Evolutionary conservation across 371 early-diverging fungal genomes (phyloP).

Genomic region (Lichtheimia hyalospora): DNA sequence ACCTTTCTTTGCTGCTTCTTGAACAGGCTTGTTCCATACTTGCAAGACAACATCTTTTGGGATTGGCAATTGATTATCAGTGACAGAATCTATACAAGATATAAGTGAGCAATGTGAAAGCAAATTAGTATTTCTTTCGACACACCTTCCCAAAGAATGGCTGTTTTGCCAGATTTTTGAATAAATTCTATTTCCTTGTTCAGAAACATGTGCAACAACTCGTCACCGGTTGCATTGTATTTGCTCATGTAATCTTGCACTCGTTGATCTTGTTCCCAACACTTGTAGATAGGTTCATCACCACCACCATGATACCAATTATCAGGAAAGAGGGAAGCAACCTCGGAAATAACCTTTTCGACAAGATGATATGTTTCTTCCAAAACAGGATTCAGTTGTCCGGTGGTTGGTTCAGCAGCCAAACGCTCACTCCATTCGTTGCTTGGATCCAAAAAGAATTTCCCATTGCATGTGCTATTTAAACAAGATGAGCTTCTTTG

Average conservation of each 20-base stretch:
- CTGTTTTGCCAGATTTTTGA: constrained; percentile 36
- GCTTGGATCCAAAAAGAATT: constrained; percentile 30
- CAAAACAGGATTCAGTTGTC: constrained; percentile 68
- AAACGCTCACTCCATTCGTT: constrained; percentile 50
- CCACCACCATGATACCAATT: constrained; percentile 64
- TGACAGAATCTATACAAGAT: constrained; percentile 34
- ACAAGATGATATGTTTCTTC: constrained; percentile 56
- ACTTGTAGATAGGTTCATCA: constrained; percentile 72
- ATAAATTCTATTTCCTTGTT: constrained; percentile 31
- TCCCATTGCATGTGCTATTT: constrained; percentile 34
- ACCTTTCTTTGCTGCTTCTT: constrained; percentile 49
- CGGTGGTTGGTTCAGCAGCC: constrained; percentile 71
- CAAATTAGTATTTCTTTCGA: not conserved
- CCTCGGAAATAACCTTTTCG: constrained; percentile 57
- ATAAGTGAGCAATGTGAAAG: not conserved
- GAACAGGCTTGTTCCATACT: constrained; percentile 55
- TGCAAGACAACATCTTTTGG: constrained; percentile 61
- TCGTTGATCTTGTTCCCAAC: constrained; percentile 51
- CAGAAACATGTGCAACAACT: constrained; percentile 33
- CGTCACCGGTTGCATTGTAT: constrained; percentile 35
- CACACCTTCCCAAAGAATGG: constrained; percentile 60
- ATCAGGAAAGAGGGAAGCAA: constrained; percentile 63
- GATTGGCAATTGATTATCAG: constrained; percentile 31
- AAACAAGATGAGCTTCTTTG: not conserved
- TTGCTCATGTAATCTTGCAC: constrained; percentile 38